phyloP scores from a whole-genome alignment of 768 basidiomycete species.

The Pleurotus cornucopiae region DNA sequence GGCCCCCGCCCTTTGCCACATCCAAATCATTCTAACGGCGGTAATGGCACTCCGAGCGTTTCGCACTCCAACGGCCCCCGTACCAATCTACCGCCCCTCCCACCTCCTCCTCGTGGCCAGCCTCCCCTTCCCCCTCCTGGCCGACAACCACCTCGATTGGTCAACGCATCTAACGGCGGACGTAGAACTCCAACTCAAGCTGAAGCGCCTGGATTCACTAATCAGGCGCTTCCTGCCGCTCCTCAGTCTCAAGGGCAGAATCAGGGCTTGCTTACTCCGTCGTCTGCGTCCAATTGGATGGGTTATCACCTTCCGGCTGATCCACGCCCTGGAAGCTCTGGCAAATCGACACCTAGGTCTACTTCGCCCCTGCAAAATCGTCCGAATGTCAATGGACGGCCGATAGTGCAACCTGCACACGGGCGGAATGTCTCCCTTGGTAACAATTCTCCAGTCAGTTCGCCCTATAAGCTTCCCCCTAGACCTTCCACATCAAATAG shows the following conservation, averaged over 20 bases:
- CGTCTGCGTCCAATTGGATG: slow-evolving; percentile 35
- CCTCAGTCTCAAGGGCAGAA: slow-evolving; percentile 21
- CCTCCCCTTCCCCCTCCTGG: slow-evolving; percentile 50
- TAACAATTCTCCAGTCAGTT: slow-evolving; percentile 33
- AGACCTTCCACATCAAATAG: slow-evolving; percentile 39
- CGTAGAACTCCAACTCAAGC: slow-evolving; percentile 56
- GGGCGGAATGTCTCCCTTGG: slow-evolving; percentile 54
- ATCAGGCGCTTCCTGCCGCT: slow-evolving; percentile 37
- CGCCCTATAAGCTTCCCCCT: slow-evolving; percentile 38
- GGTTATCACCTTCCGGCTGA: slow-evolving; percentile 57
- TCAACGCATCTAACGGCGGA: slow-evolving; percentile 27
- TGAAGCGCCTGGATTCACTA: slow-evolving; percentile 44
- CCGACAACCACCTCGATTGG: slow-evolving; percentile 31
- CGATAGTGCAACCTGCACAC: slow-evolving; percentile 27
- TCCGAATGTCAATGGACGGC: background rate
- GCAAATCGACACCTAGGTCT: slow-evolving; percentile 34
- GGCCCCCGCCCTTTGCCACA: slow-evolving; percentile 45
- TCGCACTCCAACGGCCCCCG: slow-evolving; percentile 33
- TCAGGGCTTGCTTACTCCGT: slow-evolving; percentile 39
- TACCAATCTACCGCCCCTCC: slow-evolving; percentile 57
- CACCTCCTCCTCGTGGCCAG: slow-evolving; percentile 64
- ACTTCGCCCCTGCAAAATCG: slow-evolving; percentile 35
- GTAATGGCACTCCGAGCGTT: slow-evolving; percentile 23
- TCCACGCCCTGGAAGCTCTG: slow-evolving; percentile 52
- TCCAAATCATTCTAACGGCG: slow-evolving; percentile 29